phyloP scores from a whole-genome alignment of 768 basidiomycete species.

The Podaxis pistillaris region DNA sequence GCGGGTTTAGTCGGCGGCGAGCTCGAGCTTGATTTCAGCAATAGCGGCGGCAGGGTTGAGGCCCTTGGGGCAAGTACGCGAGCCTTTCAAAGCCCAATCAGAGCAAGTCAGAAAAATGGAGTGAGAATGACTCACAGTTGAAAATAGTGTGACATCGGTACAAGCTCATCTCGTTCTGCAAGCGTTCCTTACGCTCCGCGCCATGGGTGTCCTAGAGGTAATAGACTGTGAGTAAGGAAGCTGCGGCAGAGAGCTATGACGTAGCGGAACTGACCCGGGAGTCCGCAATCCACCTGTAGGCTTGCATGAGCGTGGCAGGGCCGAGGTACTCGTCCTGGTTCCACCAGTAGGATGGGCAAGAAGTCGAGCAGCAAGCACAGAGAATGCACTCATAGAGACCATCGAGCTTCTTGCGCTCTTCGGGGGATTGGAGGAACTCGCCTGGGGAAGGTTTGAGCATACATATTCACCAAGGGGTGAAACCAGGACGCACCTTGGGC shows the following conservation, averaged over 20 bases:
- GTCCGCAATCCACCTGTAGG: slow-evolving; percentile 98
- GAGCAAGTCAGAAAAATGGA: slow-evolving; percentile 3
- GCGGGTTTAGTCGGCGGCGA: slow-evolving; percentile 61
- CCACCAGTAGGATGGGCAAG: slow-evolving; percentile 99
- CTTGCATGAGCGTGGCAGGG: slow-evolving; percentile 94
- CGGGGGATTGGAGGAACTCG: slow-evolving; percentile 87
- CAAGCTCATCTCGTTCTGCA: slow-evolving; percentile 95
- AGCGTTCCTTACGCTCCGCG: slow-evolving; percentile 80
- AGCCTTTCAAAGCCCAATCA: slow-evolving; percentile 42
- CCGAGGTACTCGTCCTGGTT: slow-evolving; percentile 99
- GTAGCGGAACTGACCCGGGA: slow-evolving; percentile 61
- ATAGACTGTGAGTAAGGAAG: background rate
- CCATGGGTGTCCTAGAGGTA: slow-evolving; percentile 65
- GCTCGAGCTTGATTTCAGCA: slow-evolving; percentile 90
- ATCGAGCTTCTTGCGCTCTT: slow-evolving; percentile 93
- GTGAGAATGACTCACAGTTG: slow-evolving; percentile 64
- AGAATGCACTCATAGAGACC: slow-evolving; percentile 98
- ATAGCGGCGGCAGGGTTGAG: slow-evolving; percentile 92
- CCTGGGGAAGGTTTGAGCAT: slow-evolving; percentile 25
- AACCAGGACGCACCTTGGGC: slow-evolving; percentile 43
- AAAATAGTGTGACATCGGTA: slow-evolving; percentile 99
- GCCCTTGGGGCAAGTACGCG: slow-evolving; percentile 97
- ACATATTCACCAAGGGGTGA: background rate
- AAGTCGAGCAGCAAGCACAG: slow-evolving; percentile 96
- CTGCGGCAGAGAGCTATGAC: background rate